Evolutionary conservation across 2,329 filamentous ascomycete genomes (phyloP).

Genomic region (Berkeleyomyces basicola): DNA sequence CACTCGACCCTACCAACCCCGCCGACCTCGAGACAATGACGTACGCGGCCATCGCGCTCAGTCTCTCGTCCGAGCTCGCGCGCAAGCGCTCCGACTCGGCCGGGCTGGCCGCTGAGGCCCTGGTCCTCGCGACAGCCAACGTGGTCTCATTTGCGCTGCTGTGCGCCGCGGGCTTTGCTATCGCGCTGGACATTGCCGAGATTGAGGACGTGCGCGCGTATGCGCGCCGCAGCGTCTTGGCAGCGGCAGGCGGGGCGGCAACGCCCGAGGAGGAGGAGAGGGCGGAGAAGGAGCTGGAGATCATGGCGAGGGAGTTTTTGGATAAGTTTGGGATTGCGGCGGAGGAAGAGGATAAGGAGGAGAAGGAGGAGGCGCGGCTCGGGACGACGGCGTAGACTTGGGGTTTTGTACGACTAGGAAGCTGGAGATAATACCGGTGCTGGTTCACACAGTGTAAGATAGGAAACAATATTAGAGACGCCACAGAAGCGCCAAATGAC

Average conservation of each 20-base stretch:
- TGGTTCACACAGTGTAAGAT: not conserved
- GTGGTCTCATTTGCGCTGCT: slow-evolving; percentile 62
- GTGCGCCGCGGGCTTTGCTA: slow-evolving; percentile 54
- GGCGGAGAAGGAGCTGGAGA: slow-evolving; percentile 43
- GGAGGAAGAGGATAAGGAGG: not conserved
- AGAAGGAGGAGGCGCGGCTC: not conserved
- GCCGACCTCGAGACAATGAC: slow-evolving; percentile 19
- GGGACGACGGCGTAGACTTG: not conserved
- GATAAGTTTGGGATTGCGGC: slow-evolving; percentile 26
- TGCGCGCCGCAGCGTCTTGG: slow-evolving; percentile 28
- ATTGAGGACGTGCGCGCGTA: slow-evolving; percentile 44
- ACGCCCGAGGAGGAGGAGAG: slow-evolving; percentile 21
- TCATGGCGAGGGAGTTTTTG: slow-evolving; percentile 43
- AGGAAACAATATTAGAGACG: not conserved
- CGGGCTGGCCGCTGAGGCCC: slow-evolving; percentile 62
- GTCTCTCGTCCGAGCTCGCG: slow-evolving; percentile 5
- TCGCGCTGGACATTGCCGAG: slow-evolving; percentile 59
- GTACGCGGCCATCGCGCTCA: slow-evolving; percentile 18
- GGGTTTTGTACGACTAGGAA: not conserved
- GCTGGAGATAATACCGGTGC: too few relatives aligned
- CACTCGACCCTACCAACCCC: slow-evolving; percentile 12
- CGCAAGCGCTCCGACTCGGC: slow-evolving; percentile 37
- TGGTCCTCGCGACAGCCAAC: slow-evolving; percentile 77
- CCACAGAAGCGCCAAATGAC: not conserved
- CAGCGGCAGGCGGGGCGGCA: slow-evolving; percentile 21